Percentiles rank a stretch among this genome's conserved stretches.
Conservation (phyloP, 768 basidiomycete species). For the Clathrus columnatus region DNA sequence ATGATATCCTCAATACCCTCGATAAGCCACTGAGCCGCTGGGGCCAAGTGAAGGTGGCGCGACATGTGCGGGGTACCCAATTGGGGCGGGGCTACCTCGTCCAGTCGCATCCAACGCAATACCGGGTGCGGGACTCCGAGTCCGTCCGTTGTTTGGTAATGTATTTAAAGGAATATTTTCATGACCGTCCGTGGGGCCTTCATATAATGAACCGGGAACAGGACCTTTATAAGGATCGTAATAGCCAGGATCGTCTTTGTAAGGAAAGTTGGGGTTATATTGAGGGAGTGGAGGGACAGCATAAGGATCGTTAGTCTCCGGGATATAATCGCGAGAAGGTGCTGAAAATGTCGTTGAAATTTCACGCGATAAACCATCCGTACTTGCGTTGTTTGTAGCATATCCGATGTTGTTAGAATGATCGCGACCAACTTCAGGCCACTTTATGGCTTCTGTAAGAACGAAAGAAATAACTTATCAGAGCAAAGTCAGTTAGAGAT, state of each 20-base stretch:
- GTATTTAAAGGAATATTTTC: constrained; percentile 70
- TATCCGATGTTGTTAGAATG: not conserved
- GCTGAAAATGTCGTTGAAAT: constrained; percentile 12
- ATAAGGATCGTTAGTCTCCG: constrained; percentile 51
- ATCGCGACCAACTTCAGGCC: constrained; percentile 67
- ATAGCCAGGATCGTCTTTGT: constrained; percentile 64
- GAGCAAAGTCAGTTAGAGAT: not conserved
- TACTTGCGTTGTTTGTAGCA: not conserved
- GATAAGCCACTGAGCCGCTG: not conserved
- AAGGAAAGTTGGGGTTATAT: constrained; percentile 68
- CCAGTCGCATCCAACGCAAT: constrained; percentile 17
- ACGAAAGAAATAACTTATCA: not conserved
- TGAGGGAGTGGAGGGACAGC: constrained; percentile 78
- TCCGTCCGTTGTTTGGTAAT: constrained; percentile 11
- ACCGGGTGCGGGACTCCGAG: constrained; percentile 13
- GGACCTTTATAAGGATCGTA: constrained; percentile 80
- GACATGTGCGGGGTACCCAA: not conserved
- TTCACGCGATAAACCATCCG: constrained; percentile 6
- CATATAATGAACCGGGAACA: constrained; percentile 55
- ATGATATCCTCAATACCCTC: not conserved
- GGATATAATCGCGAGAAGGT: constrained; percentile 11
- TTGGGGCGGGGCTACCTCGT: constrained; percentile 4
- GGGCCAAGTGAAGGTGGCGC: not conserved
- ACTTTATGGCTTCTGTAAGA: constrained; percentile 71
- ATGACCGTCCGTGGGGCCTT: constrained; percentile 24